These are phyloP conservation scores for Aspergillus hancockii DNA, from an alignment of 495 filamentous ascomycete genomes.

Conservation along the genomic window DNA sequence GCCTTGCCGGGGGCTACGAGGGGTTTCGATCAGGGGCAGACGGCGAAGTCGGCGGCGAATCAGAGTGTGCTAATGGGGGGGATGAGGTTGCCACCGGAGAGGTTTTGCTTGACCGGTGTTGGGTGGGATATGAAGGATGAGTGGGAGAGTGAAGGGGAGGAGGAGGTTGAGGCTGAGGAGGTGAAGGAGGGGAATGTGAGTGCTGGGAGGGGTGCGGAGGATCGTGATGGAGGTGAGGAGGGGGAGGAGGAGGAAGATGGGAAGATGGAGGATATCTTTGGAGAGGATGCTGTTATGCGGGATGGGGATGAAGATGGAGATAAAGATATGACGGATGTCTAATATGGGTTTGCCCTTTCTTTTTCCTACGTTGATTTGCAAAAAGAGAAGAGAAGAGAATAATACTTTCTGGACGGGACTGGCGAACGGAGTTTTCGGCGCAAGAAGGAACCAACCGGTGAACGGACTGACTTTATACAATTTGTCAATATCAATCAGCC, in stretches of 20 bases:
- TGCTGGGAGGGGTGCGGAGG: constrained; percentile 34
- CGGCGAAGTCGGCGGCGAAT: constrained; percentile 24
- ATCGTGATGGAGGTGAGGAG: constrained; percentile 40
- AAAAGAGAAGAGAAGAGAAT: not conserved
- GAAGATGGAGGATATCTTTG: constrained; percentile 62
- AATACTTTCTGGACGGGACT: not conserved
- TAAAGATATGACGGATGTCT: constrained; percentile 53
- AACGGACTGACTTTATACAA: not conserved
- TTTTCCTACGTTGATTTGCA: not conserved
- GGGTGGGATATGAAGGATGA: constrained; percentile 82
- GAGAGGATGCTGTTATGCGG: constrained; percentile 51
- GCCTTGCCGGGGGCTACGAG: constrained; percentile 74
- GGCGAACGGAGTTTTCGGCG: constrained; percentile 7
- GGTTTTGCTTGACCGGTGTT: constrained; percentile 83
- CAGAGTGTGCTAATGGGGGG: constrained; percentile 58
- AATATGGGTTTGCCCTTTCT: constrained; percentile 12
- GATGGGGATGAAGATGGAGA: constrained; percentile 42
- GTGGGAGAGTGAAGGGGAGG: constrained; percentile 68
- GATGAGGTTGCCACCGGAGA: constrained; percentile 81
- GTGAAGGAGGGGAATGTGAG: constrained; percentile 17
- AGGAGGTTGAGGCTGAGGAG: constrained; percentile 48
- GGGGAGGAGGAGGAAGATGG: constrained; percentile 55
- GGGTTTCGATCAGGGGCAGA: constrained; percentile 54
- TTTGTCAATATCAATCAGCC: not conserved
- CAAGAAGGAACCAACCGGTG: not conserved